phyloP scores from a whole-genome alignment of 345 rosid species.

The Eucalyptus pumila region DNA sequence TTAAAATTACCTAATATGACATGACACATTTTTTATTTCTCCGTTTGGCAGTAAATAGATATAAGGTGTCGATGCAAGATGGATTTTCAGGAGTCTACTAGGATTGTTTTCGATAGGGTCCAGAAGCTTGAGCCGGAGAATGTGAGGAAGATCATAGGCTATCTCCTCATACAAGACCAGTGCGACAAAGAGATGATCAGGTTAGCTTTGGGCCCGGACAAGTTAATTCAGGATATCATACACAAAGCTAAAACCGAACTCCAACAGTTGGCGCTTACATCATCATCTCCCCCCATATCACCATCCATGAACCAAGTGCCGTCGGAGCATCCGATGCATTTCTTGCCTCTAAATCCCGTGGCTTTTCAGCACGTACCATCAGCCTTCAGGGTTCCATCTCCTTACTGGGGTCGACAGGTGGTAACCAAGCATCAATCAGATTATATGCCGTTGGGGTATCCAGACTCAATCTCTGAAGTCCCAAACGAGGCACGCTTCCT shows the following conservation, averaged over 20 bases:
- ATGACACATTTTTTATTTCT: neutral
- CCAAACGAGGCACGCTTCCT: slow-evolving; percentile 19
- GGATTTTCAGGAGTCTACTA: slow-evolving; percentile 36
- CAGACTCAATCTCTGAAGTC: neutral
- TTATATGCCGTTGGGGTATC: neutral
- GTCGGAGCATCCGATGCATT: slow-evolving; percentile 2
- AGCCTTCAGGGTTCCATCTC: neutral
- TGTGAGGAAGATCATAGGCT: slow-evolving; percentile 37
- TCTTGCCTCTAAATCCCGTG: slow-evolving; percentile 1
- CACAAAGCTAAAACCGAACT: slow-evolving; percentile 29
- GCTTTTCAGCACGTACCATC: neutral
- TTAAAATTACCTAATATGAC: neutral
- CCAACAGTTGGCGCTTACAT: slow-evolving; percentile 11
- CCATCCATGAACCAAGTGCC: slow-evolving; percentile 13
- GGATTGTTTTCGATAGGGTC: slow-evolving; percentile 26
- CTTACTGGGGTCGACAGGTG: neutral
- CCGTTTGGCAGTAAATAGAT: slow-evolving; percentile 1
- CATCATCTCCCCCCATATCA: slow-evolving; percentile 11
- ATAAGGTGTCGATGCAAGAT: slow-evolving; percentile 2
- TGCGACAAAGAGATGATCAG: slow-evolving; percentile 32
- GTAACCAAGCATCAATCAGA: slow-evolving; percentile 4
- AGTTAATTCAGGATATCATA: slow-evolving; percentile 23
- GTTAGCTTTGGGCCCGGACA: slow-evolving; percentile 33
- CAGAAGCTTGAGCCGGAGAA: slow-evolving; percentile 41
- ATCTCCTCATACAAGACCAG: slow-evolving; percentile 24